phyloP scores from a whole-genome alignment of 78 protist genomes.

The Dictyostelium brefeldianum region DNA sequence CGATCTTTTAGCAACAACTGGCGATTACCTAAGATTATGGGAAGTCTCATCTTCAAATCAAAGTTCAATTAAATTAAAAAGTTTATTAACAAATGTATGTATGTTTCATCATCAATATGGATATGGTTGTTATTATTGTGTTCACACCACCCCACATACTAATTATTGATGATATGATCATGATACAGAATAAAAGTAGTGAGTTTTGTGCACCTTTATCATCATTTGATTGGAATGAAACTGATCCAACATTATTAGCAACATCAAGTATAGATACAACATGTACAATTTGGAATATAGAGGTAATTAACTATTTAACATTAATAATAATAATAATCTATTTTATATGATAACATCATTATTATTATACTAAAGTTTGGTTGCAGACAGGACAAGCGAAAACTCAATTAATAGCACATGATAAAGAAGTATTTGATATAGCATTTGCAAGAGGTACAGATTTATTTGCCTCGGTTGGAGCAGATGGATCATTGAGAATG shows the following conservation, averaged over 20 bases:
- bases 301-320: constrained; percentile 20
- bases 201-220: constrained; percentile 99
- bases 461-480: constrained; percentile 95
- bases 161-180: neutral
- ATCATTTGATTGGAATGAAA: constrained; percentile 98
- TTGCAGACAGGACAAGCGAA: constrained; percentile 78
- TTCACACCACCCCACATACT: neutral
- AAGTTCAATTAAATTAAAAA: constrained; percentile 57
- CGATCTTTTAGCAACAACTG: constrained; percentile 97
- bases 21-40: constrained; percentile 98
- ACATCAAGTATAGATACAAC: constrained; percentile 96
- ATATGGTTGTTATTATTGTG: neutral
- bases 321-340: neutral
- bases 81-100: constrained; percentile 84
- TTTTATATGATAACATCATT: neutral
- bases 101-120: too few species aligned
- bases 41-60: constrained; percentile 56
- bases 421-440: constrained; percentile 98
- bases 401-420: constrained; percentile 99
- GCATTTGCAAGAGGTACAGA: constrained; percentile 91
- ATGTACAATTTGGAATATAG: constrained; percentile 97
- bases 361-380: neutral
- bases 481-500: constrained; percentile 98
- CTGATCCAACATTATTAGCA: constrained; percentile 94
- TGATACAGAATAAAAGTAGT: constrained; percentile 88